Evolutionary conservation across 1,139 yeast genomes (phyloP), one percentile per base, ranked within the genome.

Genomic region (Blastobotrys malaysiensis): DNA sequence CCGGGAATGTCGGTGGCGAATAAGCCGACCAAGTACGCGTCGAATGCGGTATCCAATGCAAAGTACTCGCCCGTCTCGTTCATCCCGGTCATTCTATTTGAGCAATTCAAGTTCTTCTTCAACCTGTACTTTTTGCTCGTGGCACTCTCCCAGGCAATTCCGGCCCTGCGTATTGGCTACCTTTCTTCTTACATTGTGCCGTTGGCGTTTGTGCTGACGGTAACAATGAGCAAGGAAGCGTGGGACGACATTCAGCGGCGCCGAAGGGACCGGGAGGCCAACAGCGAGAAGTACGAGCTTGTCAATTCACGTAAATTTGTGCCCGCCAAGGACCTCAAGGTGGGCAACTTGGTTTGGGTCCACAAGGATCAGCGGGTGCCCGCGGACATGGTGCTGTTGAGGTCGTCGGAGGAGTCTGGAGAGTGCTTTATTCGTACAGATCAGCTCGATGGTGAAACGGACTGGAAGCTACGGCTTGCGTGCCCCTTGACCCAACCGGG

Each of bases 361-460:
- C 86, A 86, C 62, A 93, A 91, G 65, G 95, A 88, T 63, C 82
- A 81, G 52, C 79, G 99, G 55, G 79, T 93, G 0, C 99, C 99
- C 0, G 98, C 99, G 0, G 99, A 95, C 68, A 78, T 90, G 82
- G 74, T 95, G 1, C 71, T 95, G 43, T 72, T 95, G 48, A 95
- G 89, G 66, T 84, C 97, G 0, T 84, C 91, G 50, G 97, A 91
- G 65, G 68, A 72, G 16, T 67, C 77, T 1, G 99, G 98, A 5
- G 99, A 93, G 68, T 81, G 93, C 1, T 95, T 95, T 65, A 88
- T 95, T 60, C 87, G 95, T 64, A 95, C 99, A 0, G 99, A 95
- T 73, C 99, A 95, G 70, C 76, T 95, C 53, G 99, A 95, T 69
- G 99, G 99, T 64, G 99, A 95, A 69, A 95, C 99, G 9, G 99